Conservation (phyloP, 2,329 filamentous ascomycete genomes). For the Fusarium udum region DNA sequence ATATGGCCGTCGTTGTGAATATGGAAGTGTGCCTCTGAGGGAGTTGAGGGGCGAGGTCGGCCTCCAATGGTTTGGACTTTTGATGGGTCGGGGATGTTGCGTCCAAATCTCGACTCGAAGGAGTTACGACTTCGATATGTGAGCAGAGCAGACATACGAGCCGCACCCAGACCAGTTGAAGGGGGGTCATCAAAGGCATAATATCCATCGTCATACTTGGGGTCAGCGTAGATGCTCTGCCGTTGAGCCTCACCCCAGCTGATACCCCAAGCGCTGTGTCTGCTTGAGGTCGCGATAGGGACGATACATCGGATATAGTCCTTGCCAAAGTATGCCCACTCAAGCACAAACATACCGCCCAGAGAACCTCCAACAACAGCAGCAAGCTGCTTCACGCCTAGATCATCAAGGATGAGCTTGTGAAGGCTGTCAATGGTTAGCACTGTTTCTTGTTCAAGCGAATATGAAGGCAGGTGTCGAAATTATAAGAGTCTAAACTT, state of each 20-base stretch:
- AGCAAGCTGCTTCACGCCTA: conserved; percentile 81
- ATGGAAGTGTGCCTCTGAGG: conserved; percentile 77
- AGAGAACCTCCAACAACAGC: conserved; percentile 85
- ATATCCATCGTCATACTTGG: conserved; percentile 98
- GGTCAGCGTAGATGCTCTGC: conserved; percentile 96
- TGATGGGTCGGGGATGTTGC: conserved; percentile 88
- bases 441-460: not conserved
- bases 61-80: conserved; percentile 85
- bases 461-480: not conserved
- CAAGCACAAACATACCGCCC: conserved; percentile 89
- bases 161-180: conserved; percentile 85
- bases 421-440: conserved; percentile 67
- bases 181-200: conserved; percentile 90
- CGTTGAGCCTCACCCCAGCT: conserved; percentile 90
- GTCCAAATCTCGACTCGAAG: conserved; percentile 93
- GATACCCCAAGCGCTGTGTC: conserved; percentile 89
- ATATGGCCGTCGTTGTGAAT: conserved; percentile 86
- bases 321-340: conserved; percentile 91
- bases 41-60: conserved; percentile 65
- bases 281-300: conserved; percentile 84
- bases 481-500: conserved; percentile 39
- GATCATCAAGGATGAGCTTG: conserved; percentile 80
- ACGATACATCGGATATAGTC: conserved; percentile 84
- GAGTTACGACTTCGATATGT: conserved; percentile 98
- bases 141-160: conserved; percentile 94